A percentile compares a stretch with the other conserved stretches of the same genome.
Evolutionary conservation across 2,329 filamentous ascomycete genomes (phyloP).

Genomic region (Tricladium varicosporioides): DNA sequence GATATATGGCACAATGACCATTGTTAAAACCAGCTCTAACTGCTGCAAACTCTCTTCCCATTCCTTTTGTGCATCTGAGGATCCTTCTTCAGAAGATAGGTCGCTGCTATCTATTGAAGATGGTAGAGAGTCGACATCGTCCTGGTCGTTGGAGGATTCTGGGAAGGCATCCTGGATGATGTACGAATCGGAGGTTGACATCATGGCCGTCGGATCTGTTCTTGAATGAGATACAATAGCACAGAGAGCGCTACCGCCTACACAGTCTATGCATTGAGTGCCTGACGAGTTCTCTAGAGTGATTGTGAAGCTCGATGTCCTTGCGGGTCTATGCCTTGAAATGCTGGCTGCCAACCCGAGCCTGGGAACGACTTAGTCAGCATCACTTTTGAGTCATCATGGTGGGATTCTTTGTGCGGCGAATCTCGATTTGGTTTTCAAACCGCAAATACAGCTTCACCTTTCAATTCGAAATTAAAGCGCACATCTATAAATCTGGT

Average conservation of each 20-base stretch:
- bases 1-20: constrained; percentile 90
- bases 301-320: not conserved
- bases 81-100: constrained; percentile 52
- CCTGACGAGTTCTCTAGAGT: constrained; percentile 1
- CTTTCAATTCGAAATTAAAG: not conserved
- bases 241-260: constrained; percentile 29
- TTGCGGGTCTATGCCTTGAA: not conserved
- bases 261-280: constrained; percentile 28
- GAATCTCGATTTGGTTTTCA: not conserved
- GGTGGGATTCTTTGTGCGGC: constrained; percentile 10
- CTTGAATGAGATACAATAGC: constrained; percentile 7
- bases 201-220: constrained; percentile 12
- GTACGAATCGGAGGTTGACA: constrained; percentile 32
- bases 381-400: not conserved
- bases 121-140: constrained; percentile 63
- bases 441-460: constrained; percentile 1
- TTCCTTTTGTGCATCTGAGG: constrained; percentile 84
- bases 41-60: constrained; percentile 96
- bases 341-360: not conserved
- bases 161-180: constrained; percentile 37
- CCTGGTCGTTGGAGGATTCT: constrained; percentile 54
- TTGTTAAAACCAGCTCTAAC: constrained; percentile 85
- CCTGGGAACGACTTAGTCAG: not conserved
- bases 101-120: constrained; percentile 55
- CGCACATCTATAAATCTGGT: not conserved